phyloP scores from a whole-genome alignment of 805 yeast species.

The Cyberlindnera xylosilytica region DNA sequence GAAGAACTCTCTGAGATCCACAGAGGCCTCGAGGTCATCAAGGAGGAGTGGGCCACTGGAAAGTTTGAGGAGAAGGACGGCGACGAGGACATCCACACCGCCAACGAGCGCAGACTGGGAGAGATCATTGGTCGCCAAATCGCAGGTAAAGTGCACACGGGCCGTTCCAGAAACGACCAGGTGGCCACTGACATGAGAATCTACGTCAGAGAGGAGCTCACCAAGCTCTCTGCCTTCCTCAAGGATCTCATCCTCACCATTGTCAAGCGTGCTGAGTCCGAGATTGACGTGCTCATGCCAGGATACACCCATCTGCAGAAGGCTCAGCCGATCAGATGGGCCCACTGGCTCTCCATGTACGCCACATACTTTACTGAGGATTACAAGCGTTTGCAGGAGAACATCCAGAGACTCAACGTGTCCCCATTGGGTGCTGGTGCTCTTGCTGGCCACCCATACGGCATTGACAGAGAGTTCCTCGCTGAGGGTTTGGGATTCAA shows the following conservation, averaged over 20 bases:
- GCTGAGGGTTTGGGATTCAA: slow-evolving; percentile 78
- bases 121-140: slow-evolving; percentile 91
- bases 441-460: slow-evolving; percentile 98
- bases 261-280: slow-evolving; percentile 72
- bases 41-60: slow-evolving; percentile 75
- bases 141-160: slow-evolving; percentile 99
- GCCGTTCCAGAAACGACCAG: slow-evolving; percentile 97
- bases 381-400: slow-evolving; percentile 76
- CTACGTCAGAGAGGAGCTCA: slow-evolving; percentile 76
- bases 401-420: slow-evolving; percentile 76
- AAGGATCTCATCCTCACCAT: slow-evolving; percentile 65
- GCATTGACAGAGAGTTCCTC: slow-evolving; percentile 91
- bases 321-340: slow-evolving; percentile 99
- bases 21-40: slow-evolving; percentile 68
- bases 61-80: slow-evolving; percentile 74
- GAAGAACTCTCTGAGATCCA: slow-evolving; percentile 82
- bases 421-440: slow-evolving; percentile 98
- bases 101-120: slow-evolving; percentile 96
- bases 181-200: slow-evolving; percentile 99
- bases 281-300: slow-evolving; percentile 93
- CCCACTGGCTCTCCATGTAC: slow-evolving; percentile 93
- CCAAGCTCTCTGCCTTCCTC: slow-evolving; percentile 51
- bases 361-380: slow-evolving; percentile 95
- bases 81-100: slow-evolving; percentile 98
- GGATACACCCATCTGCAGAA: slow-evolving; percentile 98